Base-by-base conservation (phyloP, 371 early-diverging fungal species). In the Smittium culicis region DNA sequence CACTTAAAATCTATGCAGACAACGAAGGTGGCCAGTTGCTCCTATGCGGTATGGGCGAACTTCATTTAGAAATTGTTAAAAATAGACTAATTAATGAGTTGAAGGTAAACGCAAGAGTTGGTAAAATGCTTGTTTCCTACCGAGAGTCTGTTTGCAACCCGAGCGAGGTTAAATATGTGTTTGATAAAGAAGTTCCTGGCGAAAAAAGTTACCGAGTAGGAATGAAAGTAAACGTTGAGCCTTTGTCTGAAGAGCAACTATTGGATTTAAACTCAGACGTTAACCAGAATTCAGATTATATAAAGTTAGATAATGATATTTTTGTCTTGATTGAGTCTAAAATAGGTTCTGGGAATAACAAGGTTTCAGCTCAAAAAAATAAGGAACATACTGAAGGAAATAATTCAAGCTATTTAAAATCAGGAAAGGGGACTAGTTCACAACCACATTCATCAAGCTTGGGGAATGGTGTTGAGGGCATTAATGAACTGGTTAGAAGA, bases 21-120 rank as follows among this genome's bases (percentile, higher is more conserved):
- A 81, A 81, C 54, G 96, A 95, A 61, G 89, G 93, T 2, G 93
- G 94, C 0, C 97, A 97, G 70, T 86, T 84, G 2, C 72, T 96
- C 61, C 75, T 97, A n/a, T 83, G 88, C 66, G 97, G 97, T 1
- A 95, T 96, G 95, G 98, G 98, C 11, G 96, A 96, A 72, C 81
- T 97, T 60, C 98, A 97, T 73, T 74, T 96, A 29, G 98, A 97
- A 64, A 88, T 97, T 25, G 85, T 92, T 29, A 83, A 82, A 61
- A 90, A 91, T 63, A 77, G 95, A 1, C 76, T 97, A 35, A 56
- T 85, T 35, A 86, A 86, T 35, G 90, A 88, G 27, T 85, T 92
- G 72, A 84, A 85, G 61, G 88, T 91, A 68, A 85, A 86, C 34
- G 88, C 88, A 1, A 81, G 85, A 32, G 82, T 93, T 77, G 96